Percentiles rank a stretch among this genome's conserved stretches.
phyloP scores from a whole-genome alignment of 2,329 filamentous ascomycete genomes.

The Colletotrichum navitas region DNA sequence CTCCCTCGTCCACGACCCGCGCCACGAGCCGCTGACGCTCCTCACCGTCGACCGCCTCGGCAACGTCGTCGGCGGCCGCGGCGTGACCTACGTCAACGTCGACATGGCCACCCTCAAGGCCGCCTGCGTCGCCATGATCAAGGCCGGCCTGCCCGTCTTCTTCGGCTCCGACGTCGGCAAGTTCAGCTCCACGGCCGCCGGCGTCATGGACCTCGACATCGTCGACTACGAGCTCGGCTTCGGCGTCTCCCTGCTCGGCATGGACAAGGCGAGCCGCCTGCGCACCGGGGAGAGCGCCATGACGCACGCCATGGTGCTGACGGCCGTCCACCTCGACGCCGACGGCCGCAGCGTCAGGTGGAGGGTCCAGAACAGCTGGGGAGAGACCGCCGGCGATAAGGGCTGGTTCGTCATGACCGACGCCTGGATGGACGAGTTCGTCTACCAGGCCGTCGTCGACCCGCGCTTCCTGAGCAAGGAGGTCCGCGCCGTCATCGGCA shows the following conservation, averaged over 20 bases:
- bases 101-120: slow-evolving; percentile 78
- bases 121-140: slow-evolving; percentile 82
- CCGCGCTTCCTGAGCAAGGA: slow-evolving; percentile 74
- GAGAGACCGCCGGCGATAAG: slow-evolving; percentile 74
- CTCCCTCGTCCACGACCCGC: slow-evolving; percentile 87
- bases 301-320: slow-evolving; percentile 95
- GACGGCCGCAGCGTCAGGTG: slow-evolving; percentile 76
- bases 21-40: slow-evolving; percentile 78
- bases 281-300: slow-evolving; percentile 82
- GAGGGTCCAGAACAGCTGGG: slow-evolving; percentile 92
- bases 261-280: slow-evolving; percentile 82
- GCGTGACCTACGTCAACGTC: slow-evolving; percentile 87
- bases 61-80: slow-evolving; percentile 82
- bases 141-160: slow-evolving; percentile 84
- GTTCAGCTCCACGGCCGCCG: slow-evolving; percentile 74
- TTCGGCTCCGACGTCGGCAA: slow-evolving; percentile 92
- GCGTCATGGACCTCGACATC: slow-evolving; percentile 84
- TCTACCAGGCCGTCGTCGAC: slow-evolving; percentile 89
- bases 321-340: slow-evolving; percentile 82
- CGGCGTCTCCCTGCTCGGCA: slow-evolving; percentile 77
- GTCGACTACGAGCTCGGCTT: slow-evolving; percentile 89
- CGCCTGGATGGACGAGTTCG: slow-evolving; percentile 82
- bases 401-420: slow-evolving; percentile 95
- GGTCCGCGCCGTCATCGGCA: slow-evolving; percentile 76
- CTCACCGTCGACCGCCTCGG: slow-evolving; percentile 84